Conservation (phyloP, 2,329 filamentous ascomycete genomes). For the Scedosporium apiospermum region DNA sequence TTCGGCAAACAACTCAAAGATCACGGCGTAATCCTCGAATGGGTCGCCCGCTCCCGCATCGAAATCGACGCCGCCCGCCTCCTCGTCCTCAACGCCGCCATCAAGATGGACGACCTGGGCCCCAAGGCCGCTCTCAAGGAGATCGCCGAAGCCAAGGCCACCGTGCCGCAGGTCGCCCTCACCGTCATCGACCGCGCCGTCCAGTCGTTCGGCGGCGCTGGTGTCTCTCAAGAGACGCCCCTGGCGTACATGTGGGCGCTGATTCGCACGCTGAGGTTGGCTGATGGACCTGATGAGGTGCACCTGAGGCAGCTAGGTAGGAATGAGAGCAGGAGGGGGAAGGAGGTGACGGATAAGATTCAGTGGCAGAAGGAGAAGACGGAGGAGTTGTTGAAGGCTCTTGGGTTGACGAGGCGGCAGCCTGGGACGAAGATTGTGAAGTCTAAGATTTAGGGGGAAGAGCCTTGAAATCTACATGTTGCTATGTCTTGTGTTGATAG, state of each 20-base stretch:
- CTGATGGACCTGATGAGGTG: slow-evolving; percentile 95
- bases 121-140: slow-evolving; percentile 86
- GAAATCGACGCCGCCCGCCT: slow-evolving; percentile 91
- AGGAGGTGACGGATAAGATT: slow-evolving; percentile 51
- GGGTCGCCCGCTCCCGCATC: slow-evolving; percentile 83
- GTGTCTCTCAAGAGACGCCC: slow-evolving; percentile 90
- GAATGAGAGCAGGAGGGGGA: slow-evolving; percentile 67
- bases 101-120: slow-evolving; percentile 83
- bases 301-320: slow-evolving; percentile 73
- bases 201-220: slow-evolving; percentile 83
- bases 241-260: slow-evolving; percentile 74
- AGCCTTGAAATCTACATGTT: no score
- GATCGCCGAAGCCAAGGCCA: slow-evolving; percentile 91
- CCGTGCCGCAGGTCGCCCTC: slow-evolving; percentile 73
- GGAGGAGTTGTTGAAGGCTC: slow-evolving; percentile 54
- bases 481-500: no score
- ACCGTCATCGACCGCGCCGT: slow-evolving; percentile 89
- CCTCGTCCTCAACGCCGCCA: slow-evolving; percentile 85
- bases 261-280: slow-evolving; percentile 73
- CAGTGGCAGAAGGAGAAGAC: slow-evolving; percentile 55
- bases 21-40: slow-evolving; percentile 91
- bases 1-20: slow-evolving; percentile 82
- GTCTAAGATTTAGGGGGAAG: slow-evolving; percentile 32
- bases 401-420: slow-evolving; percentile 35
- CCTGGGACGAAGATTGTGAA: slow-evolving; percentile 42